Evolutionary conservation across 2,329 filamentous ascomycete species (phyloP).

Genomic region (Diaporthe ilicicola): DNA sequence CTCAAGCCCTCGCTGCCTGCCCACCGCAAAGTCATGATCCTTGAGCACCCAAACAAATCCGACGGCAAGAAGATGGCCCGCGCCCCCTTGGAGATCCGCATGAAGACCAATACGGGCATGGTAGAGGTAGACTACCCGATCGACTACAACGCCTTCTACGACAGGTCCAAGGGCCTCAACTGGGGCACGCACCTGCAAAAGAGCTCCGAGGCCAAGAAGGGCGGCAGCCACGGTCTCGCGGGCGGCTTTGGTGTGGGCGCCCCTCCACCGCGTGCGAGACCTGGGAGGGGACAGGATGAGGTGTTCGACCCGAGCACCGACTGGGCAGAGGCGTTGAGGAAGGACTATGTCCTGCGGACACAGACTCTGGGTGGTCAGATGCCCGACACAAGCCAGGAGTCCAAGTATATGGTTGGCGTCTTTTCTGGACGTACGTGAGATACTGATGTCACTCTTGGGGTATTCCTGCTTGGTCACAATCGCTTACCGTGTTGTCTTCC

Average conservation of each 20-base stretch:
- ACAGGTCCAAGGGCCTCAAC: conserved; percentile 80
- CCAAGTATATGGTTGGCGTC: conserved; percentile 91
- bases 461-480: neutral
- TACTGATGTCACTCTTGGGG: neutral
- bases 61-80: conserved; percentile 58
- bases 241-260: conserved; percentile 76
- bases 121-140: conserved; percentile 93
- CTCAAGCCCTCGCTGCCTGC: conserved; percentile 76
- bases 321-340: conserved; percentile 73
- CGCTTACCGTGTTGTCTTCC: neutral
- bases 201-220: conserved; percentile 65
- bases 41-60: conserved; percentile 87
- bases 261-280: conserved; percentile 46
- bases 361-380: conserved; percentile 90
- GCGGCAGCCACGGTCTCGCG: conserved; percentile 74
- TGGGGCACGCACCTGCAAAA: conserved; percentile 82
- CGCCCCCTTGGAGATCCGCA: conserved; percentile 76
- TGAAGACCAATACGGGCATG: conserved; percentile 85
- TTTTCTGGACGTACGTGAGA: conserved; percentile 74
- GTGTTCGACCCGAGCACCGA: conserved; percentile 57
- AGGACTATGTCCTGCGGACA: conserved; percentile 76
- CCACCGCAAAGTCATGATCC: conserved; percentile 75
- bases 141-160: conserved; percentile 77
- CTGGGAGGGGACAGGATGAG: conserved; percentile 35
- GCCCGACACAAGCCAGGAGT: conserved; percentile 68